Evolutionary conservation across 2,329 filamentous ascomycete species (phyloP).

Genomic region (Hypoxylon sp.): DNA sequence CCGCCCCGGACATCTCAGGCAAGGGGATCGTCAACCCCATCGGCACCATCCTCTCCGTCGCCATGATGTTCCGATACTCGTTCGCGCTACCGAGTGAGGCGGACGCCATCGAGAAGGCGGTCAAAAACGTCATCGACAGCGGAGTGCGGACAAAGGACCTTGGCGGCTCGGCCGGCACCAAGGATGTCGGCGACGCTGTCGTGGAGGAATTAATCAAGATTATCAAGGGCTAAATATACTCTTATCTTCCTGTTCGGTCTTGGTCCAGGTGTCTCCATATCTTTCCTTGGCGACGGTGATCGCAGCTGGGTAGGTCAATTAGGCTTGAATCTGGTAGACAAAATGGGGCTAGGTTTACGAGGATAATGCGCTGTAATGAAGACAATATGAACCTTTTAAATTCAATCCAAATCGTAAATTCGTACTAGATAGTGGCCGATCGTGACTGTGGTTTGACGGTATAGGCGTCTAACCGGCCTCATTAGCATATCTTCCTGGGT

Average conservation of each 20-base stretch:
- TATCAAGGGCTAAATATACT: conserved; percentile 63
- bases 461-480: not conserved
- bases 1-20: conserved; percentile 92
- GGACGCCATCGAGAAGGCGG: conserved; percentile 82
- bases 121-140: conserved; percentile 81
- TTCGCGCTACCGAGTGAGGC: conserved; percentile 83
- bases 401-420: not conserved
- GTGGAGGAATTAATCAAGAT: conserved; percentile 78
- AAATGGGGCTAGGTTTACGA: conserved; percentile 11
- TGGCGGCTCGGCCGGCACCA: conserved; percentile 79
- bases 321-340: conserved; percentile 18
- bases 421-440: not conserved
- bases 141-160: conserved; percentile 87
- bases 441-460: not conserved
- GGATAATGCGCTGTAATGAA: conserved; percentile 5
- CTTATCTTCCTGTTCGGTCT: not conserved
- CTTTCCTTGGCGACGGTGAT: not conserved
- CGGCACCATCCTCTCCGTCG: conserved; percentile 89
- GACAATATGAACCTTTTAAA: not conserved
- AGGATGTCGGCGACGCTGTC: conserved; percentile 83
- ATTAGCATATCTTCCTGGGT: conserved; percentile 13
- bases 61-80: conserved; percentile 97
- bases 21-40: conserved; percentile 93
- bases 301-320: not conserved
- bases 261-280: not conserved